phyloP scores from a whole-genome alignment of 192 early-diverging fungal species.

The Backusella luteola region DNA sequence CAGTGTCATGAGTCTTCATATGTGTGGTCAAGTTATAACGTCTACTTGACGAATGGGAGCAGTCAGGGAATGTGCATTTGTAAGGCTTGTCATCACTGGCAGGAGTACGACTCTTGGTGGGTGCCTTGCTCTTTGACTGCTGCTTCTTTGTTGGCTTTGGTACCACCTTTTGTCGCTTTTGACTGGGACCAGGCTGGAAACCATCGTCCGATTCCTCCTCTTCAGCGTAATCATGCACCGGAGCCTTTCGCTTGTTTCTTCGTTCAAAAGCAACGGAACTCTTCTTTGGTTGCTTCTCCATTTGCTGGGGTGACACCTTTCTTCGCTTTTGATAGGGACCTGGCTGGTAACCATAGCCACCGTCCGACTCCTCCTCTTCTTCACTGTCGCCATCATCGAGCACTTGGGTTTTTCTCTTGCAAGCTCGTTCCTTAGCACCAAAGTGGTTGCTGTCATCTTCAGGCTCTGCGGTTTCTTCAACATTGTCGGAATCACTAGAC shows the following conservation, averaged over 20 bases:
- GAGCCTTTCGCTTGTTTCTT: no score
- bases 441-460: background rate
- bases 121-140: background rate
- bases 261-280: no score
- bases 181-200: background rate
- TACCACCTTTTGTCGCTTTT: background rate
- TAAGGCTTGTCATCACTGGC: background rate
- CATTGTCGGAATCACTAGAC: background rate
- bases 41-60: slow-evolving; percentile 16
- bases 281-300: no score
- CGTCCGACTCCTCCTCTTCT: no score
- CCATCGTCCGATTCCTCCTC: background rate
- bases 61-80: background rate
- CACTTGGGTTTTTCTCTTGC: no score
- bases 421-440: background rate
- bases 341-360: no score
- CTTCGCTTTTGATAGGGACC: no score
- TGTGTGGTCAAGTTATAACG: slow-evolving; percentile 82
- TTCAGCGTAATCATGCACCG: no score
- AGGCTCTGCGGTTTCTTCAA: no score
- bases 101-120: background rate
- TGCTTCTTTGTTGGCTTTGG: background rate
- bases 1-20: slow-evolving; percentile 64
- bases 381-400: no score
- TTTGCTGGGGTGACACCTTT: no score